A percentile compares a stretch with the other conserved stretches of the same genome.
Conservation (phyloP, 2,329 filamentous ascomycete species). For the Fonsecaea pedrosoi region DNA sequence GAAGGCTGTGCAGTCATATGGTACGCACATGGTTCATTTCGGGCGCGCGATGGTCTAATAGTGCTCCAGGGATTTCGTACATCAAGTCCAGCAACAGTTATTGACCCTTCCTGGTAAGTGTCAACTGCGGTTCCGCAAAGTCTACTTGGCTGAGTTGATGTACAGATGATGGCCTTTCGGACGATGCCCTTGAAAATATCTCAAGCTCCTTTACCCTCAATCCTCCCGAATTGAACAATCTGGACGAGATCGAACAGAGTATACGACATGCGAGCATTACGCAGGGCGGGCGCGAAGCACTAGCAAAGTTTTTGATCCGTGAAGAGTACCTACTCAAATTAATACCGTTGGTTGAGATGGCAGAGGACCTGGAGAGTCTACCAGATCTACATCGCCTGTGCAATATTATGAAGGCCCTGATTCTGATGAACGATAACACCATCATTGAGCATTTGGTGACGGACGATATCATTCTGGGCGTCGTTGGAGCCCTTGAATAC, state of each 20-base stretch:
- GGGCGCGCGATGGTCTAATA: conserved; percentile 26
- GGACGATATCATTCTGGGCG: conserved; percentile 85
- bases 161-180: conserved; percentile 82
- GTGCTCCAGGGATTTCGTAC: conserved; percentile 81
- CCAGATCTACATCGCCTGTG: conserved; percentile 87
- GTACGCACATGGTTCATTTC: conserved; percentile 57
- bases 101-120: conserved; percentile 60
- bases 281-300: conserved; percentile 77
- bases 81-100: conserved; percentile 79
- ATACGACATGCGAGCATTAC: conserved; percentile 81
- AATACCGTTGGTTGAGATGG: conserved; percentile 82
- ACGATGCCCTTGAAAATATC: conserved; percentile 79
- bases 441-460: conserved; percentile 95
- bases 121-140: conserved; percentile 10
- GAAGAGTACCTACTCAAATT: conserved; percentile 89
- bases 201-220: conserved; percentile 75
- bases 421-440: conserved; percentile 89
- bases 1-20: conserved; percentile 93
- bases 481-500: conserved; percentile 95
- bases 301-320: conserved; percentile 83
- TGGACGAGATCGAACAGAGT: conserved; percentile 81
- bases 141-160: conserved; percentile 17
- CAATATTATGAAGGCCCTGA: conserved; percentile 97
- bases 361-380: conserved; percentile 89
- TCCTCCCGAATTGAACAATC: conserved; percentile 77